Base-by-base conservation (phyloP, 1,284 basidiomycete genomes). In the Ganoderma boninense region DNA sequence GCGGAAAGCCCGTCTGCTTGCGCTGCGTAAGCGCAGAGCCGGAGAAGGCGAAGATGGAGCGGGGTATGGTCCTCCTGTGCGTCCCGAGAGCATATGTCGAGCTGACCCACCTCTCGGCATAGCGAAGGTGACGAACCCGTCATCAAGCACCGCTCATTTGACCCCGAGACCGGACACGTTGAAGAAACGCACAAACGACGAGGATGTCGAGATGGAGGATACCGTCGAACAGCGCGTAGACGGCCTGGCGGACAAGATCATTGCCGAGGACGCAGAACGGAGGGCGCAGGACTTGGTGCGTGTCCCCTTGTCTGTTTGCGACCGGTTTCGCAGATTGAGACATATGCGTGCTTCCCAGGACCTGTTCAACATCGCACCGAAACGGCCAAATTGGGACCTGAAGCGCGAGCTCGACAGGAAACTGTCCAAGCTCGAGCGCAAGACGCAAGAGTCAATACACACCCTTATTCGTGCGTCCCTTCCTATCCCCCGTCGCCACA, bases 371-470 rank as follows among this genome's bases (percentile, higher is more conserved):
- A 98, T 99, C 74, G 97, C 97, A 35, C 97, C 97, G 1, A 97
- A 97, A 86, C 88, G 96, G 63, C 91, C 94, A 13, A 99, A 99
- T 81, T 99, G 97, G 97, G 97, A 99, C 82, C 84, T 99, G 74
- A 98, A 97, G 81, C 90, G 97, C 62, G 96, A 98, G 78, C 91
- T 97, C 82, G 94, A 96, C 68, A 95, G 94, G 83, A 95, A 97
- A 78, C 86, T 97, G 65, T 87, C 90, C 14, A 97, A 92, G 79
- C 85, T 99, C n/a, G 95, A 98, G 78, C 86, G 95, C 72, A 91
- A 91, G 80, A 98, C 96, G 1, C 95, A 97, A 75, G 94, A 97
- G 80, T 92, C 97, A 1, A 94, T 98, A 71, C 93, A 97, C 75
- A 93, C 92, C 7, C 87, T 99, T 29, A 98, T 99, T 78, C 92